Evolutionary conservation across 2,329 filamentous ascomycete genomes (phyloP).

Genomic region (Colletotrichum echinochloae): DNA sequence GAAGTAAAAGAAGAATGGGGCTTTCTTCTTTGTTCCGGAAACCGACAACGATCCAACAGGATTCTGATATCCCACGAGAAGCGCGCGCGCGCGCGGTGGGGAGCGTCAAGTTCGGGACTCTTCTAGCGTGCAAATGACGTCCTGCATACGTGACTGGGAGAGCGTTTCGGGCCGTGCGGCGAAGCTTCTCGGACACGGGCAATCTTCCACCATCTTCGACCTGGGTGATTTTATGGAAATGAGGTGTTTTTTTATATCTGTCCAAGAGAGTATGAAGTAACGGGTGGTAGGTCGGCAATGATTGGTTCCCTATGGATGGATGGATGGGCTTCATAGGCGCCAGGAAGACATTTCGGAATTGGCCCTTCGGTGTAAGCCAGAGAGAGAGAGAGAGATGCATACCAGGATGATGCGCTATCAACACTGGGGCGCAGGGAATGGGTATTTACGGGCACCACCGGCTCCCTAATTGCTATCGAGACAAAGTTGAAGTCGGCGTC

Average conservation of each 20-base stretch:
- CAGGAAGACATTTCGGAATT: background rate
- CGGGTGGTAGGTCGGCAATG: too few species aligned
- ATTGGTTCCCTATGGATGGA: background rate
- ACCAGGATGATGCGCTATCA: background rate
- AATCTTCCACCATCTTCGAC: background rate
- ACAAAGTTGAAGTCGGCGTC: background rate
- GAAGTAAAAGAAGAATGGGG: background rate
- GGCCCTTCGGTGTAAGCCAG: background rate
- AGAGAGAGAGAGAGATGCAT: background rate
- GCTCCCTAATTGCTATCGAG: background rate
- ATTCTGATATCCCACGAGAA: slow-evolving; percentile 5
- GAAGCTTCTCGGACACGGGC: background rate
- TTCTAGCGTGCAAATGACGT: slow-evolving; percentile 25
- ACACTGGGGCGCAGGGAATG: background rate
- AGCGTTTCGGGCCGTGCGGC: slow-evolving; percentile 15
- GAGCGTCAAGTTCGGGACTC: background rate
- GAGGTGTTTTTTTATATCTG: too few species aligned
- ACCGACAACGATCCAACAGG: background rate
- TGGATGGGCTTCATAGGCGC: background rate
- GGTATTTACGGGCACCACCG: background rate
- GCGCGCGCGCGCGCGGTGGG: slow-evolving; percentile 1
- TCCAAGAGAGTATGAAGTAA: background rate
- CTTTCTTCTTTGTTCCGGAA: background rate
- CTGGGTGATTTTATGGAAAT: background rate
- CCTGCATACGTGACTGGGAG: slow-evolving; percentile 20